These are phyloP conservation scores for Phytophthora rubi DNA, from an alignment of 352 stramenopile species.

Conservation along the genomic window DNA sequence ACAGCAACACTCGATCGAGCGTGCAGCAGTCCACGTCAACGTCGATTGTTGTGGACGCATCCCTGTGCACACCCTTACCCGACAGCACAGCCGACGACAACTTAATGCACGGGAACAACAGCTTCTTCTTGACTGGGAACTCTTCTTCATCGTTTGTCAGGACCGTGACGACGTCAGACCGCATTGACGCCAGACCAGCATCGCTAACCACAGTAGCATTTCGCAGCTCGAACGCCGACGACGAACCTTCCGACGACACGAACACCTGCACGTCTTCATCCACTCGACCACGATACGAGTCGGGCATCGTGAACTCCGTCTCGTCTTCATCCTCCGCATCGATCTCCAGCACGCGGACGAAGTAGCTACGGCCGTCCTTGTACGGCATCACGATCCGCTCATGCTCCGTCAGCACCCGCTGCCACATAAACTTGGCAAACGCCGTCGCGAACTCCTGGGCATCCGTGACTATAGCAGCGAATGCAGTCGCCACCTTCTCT, in stretches of 20 bases:
- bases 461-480: conserved; percentile 47
- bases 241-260: conserved; percentile 56
- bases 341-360: conserved; percentile 75
- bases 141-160: conserved; percentile 86
- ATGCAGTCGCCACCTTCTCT: conserved; percentile 16
- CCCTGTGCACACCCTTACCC: conserved; percentile 75
- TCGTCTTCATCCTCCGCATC: conserved; percentile 75
- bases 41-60: conserved; percentile 60
- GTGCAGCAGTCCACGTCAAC: conserved; percentile 90
- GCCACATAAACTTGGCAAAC: conserved; percentile 62
- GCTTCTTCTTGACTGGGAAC: conserved; percentile 90
- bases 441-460: conserved; percentile 55
- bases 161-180: conserved; percentile 81
- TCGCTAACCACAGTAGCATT: conserved; percentile 37
- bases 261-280: conserved; percentile 69
- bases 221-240: conserved; percentile 44
- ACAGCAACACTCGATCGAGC: conserved; percentile 90
- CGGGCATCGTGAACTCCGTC: conserved; percentile 87
- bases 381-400: conserved; percentile 72
- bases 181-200: conserved; percentile 47
- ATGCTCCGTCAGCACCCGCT: conserved; percentile 80
- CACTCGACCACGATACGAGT: conserved; percentile 74
- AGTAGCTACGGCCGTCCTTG: conserved; percentile 60
- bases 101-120: conserved; percentile 90
- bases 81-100: conserved; percentile 84